Evolutionary conservation across 108 stramenopile species (phyloP).

Genomic region (Phaeodactylum tricornutum): DNA sequence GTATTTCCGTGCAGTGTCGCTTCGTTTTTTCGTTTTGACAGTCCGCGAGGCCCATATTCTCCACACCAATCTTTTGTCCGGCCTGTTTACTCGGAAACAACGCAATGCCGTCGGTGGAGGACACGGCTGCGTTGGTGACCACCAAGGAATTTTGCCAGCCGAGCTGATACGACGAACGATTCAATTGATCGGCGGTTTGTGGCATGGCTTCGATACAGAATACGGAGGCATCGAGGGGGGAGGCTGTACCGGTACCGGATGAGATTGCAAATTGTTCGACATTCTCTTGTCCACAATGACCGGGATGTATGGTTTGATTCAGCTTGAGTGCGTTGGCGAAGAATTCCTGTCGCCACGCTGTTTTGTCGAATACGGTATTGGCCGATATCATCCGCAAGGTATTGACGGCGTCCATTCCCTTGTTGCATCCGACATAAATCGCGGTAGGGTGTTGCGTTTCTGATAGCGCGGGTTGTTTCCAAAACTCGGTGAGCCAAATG

Average conservation of each 20-base stretch:
- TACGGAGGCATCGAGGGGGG: constrained; percentile 2
- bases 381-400: constrained; percentile 37
- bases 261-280: background rate
- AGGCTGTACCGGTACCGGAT: background rate
- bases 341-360: constrained; percentile 19
- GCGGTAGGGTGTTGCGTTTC: background rate
- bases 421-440: constrained; percentile 59
- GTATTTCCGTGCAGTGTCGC: constrained; percentile 18
- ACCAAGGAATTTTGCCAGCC: constrained; percentile 13
- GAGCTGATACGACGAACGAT: constrained; percentile 6
- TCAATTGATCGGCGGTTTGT: constrained; percentile 13
- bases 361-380: constrained; percentile 21
- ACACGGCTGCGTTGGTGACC: constrained; percentile 32
- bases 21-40: constrained; percentile 9
- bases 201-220: constrained; percentile 63
- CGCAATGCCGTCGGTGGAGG: constrained; percentile 11
- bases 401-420: constrained; percentile 57
- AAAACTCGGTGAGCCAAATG: constrained; percentile 13
- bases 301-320: background rate
- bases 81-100: constrained; percentile 14
- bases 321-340: background rate
- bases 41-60: constrained; percentile 16
- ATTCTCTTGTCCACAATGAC: constrained; percentile 8
- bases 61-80: constrained; percentile 15
- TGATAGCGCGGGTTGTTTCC: background rate